These are phyloP conservation scores for Skeletonema potamos DNA, from an alignment of 108 stramenopile genomes.

Conservation along the genomic window DNA sequence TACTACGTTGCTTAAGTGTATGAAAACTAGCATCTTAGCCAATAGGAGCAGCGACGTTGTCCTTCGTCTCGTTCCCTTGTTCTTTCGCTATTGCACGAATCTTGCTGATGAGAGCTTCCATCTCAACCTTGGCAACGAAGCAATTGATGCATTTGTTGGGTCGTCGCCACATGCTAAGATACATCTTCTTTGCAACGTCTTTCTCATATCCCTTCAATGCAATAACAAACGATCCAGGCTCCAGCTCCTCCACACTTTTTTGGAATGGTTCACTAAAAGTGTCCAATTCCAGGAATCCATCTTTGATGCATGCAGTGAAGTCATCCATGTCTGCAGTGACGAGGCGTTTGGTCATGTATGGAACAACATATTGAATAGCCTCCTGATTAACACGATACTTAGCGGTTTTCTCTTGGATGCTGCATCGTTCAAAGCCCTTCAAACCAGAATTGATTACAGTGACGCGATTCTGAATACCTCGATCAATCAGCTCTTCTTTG, in stretches of 20 bases:
- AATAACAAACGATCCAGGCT: constrained; percentile 79
- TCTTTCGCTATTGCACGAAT: constrained; percentile 45
- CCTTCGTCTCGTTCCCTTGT: background rate
- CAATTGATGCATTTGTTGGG: constrained; percentile 60
- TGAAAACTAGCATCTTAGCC: background rate
- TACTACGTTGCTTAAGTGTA: background rate
- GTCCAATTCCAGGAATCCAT: constrained; percentile 42
- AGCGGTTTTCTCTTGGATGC: constrained; percentile 50
- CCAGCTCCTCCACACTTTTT: constrained; percentile 34
- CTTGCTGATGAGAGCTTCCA: constrained; percentile 67
- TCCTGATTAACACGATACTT: constrained; percentile 78
- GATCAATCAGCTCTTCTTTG: constrained; percentile 64
- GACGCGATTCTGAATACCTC: constrained; percentile 68
- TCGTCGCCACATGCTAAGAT: constrained; percentile 78
- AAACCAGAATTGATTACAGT: constrained; percentile 81
- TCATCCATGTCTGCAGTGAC: constrained; percentile 59
- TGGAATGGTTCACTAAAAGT: constrained; percentile 59
- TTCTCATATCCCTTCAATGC: constrained; percentile 72
- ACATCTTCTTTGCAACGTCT: constrained; percentile 70
- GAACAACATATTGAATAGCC: constrained; percentile 74
- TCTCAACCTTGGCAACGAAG: constrained; percentile 77
- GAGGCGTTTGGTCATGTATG: constrained; percentile 82
- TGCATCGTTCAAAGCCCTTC: constrained; percentile 74
- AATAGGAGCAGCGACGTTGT: background rate
- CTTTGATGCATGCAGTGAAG: constrained; percentile 63